phyloP scores from a whole-genome alignment of 164 flowering plant genomes.

The Vitis rupestris region DNA sequence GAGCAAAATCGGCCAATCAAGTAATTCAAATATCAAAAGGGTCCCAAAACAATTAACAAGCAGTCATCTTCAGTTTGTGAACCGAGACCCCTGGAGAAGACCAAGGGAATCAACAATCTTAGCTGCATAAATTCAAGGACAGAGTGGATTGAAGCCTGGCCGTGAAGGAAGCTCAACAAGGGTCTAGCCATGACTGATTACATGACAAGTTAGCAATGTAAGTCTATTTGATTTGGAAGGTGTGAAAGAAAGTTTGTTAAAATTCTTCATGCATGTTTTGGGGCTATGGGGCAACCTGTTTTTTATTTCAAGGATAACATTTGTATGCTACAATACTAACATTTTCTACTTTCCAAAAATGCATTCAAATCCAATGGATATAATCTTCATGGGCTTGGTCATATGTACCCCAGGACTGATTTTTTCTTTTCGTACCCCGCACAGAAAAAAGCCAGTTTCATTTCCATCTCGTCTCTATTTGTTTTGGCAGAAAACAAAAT shows the following conservation, averaged over 20 bases:
- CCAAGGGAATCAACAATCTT: constrained; percentile 42
- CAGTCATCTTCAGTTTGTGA: constrained; percentile 19
- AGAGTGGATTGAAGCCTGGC: constrained; percentile 79
- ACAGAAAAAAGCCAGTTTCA: too few relatives aligned
- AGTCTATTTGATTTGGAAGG: constrained; percentile 15
- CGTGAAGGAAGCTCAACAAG: constrained; percentile 14
- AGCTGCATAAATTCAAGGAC: constrained; percentile 49
- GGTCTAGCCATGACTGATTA: neutral
- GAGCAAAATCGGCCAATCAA: constrained; percentile 27
- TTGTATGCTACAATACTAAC: constrained; percentile 16
- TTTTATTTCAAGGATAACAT: constrained; percentile 13
- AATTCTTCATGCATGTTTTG: constrained; percentile 17
- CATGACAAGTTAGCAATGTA: neutral
- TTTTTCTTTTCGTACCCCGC: too few relatives aligned
- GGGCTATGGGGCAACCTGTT: constrained; percentile 17
- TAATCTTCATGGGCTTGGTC: too few relatives aligned
- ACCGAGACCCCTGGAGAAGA: constrained; percentile 41
- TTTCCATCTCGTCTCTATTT: too few relatives aligned
- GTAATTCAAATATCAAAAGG: constrained; percentile 27
- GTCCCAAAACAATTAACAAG: constrained; percentile 6
- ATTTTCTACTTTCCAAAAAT: constrained; percentile 6
- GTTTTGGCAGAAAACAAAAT: too few relatives aligned
- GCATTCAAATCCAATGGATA: too few relatives aligned
- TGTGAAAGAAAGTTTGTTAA: constrained; percentile 8
- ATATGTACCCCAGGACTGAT: too few relatives aligned